Percentiles rank a stretch among this genome's conserved stretches.
These are phyloP conservation scores for Cytospora leucostoma DNA, from an alignment of 2,329 filamentous ascomycete species.

Conservation along the genomic window DNA sequence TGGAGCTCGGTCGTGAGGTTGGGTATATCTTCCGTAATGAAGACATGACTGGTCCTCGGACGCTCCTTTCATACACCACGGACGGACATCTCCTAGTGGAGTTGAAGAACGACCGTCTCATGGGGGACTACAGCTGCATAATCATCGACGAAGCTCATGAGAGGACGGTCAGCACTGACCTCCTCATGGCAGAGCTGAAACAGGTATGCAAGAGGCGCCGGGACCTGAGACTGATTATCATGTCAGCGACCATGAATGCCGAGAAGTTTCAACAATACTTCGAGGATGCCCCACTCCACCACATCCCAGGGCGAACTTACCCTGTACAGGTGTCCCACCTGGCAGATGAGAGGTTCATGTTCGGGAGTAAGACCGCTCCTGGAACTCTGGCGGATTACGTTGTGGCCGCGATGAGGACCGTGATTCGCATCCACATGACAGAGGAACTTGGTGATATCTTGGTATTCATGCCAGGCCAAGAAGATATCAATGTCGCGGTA, in stretches of 20 bases:
- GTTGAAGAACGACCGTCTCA: conserved; percentile 90
- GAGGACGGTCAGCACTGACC: conserved; percentile 92
- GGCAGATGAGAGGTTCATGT: conserved; percentile 67
- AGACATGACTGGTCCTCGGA: conserved; percentile 84
- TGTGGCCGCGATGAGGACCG: conserved; percentile 88
- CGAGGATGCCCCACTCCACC: conserved; percentile 85
- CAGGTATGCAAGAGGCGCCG: conserved; percentile 78
- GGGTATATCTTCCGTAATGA: conserved; percentile 99
- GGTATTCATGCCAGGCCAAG: conserved; percentile 93
- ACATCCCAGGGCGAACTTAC: conserved; percentile 93
- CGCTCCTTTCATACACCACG: conserved; percentile 98
- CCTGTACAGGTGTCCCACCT: conserved; percentile 99
- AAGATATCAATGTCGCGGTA: conserved; percentile 69
- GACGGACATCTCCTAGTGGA: conserved; percentile 97
- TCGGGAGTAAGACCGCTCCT: too few species aligned
- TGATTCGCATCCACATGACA: conserved; percentile 91
- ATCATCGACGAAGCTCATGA: conserved; percentile 99
- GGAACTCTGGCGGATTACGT: conserved; percentile 64
- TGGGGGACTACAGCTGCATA: conserved; percentile 92
- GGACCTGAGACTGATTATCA: conserved; percentile 97
- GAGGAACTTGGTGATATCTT: conserved; percentile 91
- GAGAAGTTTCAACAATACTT: conserved; percentile 98
- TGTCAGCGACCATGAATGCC: conserved; percentile 95
- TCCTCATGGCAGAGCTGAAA: conserved; percentile 93
- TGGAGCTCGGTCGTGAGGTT: conserved; percentile 87